A percentile compares a stretch with the other conserved stretches of the same genome.
Evolutionary conservation across 306 rosid genomes (phyloP).

Genomic region (Fagus crenata): DNA sequence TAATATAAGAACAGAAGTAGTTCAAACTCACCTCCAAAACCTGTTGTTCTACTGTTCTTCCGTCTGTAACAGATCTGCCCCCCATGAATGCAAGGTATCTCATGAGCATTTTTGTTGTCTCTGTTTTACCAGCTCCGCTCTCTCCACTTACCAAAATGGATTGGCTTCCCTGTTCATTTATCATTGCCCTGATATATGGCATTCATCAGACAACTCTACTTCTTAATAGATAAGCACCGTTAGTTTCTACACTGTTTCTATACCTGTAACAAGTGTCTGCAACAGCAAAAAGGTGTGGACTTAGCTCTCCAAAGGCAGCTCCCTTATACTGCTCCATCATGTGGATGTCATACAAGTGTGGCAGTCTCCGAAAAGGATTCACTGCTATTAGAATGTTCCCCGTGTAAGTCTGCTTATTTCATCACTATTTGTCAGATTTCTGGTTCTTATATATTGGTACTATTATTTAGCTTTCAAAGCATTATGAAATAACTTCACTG

Average conservation of each 20-base stretch:
- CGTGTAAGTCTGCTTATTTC: conserved; percentile 66
- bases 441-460: neutral
- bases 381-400: conserved; percentile 89
- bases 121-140: conserved; percentile 93
- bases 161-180: conserved; percentile 75
- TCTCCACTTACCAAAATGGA: conserved; percentile 91
- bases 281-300: conserved; percentile 91
- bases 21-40: conserved; percentile 78
- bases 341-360: conserved; percentile 76
- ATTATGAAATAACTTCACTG: neutral
- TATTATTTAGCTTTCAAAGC: neutral
- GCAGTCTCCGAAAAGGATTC: conserved; percentile 79
- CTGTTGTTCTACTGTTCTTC: conserved; percentile 83
- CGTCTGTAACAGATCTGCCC: conserved; percentile 77
- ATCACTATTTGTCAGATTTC: conserved; percentile 28
- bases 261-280: conserved; percentile 89
- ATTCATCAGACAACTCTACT: conserved; percentile 13
- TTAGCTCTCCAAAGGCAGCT: conserved; percentile 84
- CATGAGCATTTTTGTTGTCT: conserved; percentile 91
- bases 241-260: conserved; percentile 24
- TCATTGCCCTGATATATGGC: conserved; percentile 64
- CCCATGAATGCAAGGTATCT: conserved; percentile 90
- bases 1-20: conserved; percentile 2
- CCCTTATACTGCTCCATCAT: conserved; percentile 94
- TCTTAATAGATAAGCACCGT: neutral